Conservation (phyloP, 768 basidiomycete species). For the Collybia sp. region DNA sequence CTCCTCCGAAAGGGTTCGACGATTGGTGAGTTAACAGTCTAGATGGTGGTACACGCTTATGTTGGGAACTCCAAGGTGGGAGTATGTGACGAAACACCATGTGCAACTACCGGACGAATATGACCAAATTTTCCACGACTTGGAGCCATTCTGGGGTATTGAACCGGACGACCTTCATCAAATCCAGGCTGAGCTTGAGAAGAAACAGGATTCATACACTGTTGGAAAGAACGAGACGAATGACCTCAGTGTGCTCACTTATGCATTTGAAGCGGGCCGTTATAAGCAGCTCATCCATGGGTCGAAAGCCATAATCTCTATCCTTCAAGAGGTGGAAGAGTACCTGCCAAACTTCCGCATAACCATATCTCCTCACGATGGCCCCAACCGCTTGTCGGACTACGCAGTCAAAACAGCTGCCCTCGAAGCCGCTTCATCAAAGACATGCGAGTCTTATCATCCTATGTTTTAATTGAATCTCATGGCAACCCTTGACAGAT, state of each 20-base stretch:
- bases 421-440: conserved; percentile 20
- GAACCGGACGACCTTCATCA: conserved; percentile 3
- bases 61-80: conserved; percentile 29
- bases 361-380: conserved; percentile 40
- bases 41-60: not conserved
- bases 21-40: conserved; percentile 55
- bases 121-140: conserved; percentile 5
- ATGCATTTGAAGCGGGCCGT: conserved; percentile 28
- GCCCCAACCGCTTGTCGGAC: conserved; percentile 33
- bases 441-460: conserved; percentile 18
- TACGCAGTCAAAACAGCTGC: conserved; percentile 22
- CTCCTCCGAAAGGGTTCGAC: conserved; percentile 86
- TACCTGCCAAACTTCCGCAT: conserved; percentile 40
- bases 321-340: conserved; percentile 34
- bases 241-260: conserved; percentile 19
- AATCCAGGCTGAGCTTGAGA: conserved; percentile 1
- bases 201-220: conserved; percentile 1
- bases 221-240: conserved; percentile 4
- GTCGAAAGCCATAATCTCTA: conserved; percentile 23
- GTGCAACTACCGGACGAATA: conserved; percentile 46
- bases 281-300: conserved; percentile 30
- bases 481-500: conserved; percentile 10
- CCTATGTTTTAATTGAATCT: not conserved
- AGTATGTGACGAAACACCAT: conserved; percentile 36
- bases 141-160: conserved; percentile 8